Base-by-base conservation (phyloP, 176 grass and related monocot genomes). In the Dactylis glomerata region DNA sequence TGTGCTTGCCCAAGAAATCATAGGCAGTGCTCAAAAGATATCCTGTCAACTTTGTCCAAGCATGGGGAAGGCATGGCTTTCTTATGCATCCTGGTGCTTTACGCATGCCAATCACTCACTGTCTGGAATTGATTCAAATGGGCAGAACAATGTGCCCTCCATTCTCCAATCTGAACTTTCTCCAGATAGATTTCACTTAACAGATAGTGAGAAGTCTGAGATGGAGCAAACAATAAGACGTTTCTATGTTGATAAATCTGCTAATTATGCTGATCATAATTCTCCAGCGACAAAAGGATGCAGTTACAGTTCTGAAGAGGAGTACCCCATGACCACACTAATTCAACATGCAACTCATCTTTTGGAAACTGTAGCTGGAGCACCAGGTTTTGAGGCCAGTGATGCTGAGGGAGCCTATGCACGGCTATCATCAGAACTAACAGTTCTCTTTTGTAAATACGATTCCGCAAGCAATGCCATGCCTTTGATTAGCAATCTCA, bases 21-120 rank as follows among this genome's bases (percentile, higher is more conserved):
- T 91, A 82, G 96, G 96, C 85, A 88, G 77, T 50, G 83, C 87
- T 78, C 82, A 33, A 72, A 98, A 93, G 83, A 70, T 83, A 80
- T 91, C 92, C 30, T 95, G 90, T 37, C 64, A 89, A 82, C 88
- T 98, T 82, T 90, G 91, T 82, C 96, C 96, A 67, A 92, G 64
- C 55, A 86, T 95, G 89, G 91, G 91, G 50, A 98, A 98, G 81
- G 82, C 91, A 17, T 98, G 96, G 96, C 89, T 93, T 84, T 89
- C 92, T 89, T 98, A 95, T 93, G 96, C 92, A 81, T 90, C 92
- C 74, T 98, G 96, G 96, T 98, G 96, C 85, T 95, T 93, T 76
- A 30, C 62, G 66, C 91, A 93, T 89, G 92, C 89, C 52, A 93
- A 84, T 76, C 78, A 71, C 49, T 95, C 89, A 47, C 58, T 87